Percentiles rank a stretch among this genome's conserved stretches.
phyloP scores from a whole-genome alignment of 2,329 filamentous ascomycete genomes.

The Sclerotinia trifoliorum region DNA sequence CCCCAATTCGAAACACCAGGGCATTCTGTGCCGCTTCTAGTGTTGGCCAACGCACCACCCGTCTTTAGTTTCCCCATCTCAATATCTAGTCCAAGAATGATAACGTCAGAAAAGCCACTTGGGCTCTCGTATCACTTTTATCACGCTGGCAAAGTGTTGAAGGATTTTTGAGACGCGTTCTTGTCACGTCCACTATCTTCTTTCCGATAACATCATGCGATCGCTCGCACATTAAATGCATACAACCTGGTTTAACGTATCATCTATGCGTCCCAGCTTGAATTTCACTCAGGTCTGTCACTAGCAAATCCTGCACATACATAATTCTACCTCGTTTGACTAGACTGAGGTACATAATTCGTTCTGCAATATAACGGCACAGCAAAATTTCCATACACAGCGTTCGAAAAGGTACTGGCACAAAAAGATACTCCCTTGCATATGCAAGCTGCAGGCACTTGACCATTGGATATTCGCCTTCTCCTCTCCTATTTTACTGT shows the following conservation, averaged over 20 bases:
- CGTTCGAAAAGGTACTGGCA: not conserved
- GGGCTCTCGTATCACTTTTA: not conserved
- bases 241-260: not conserved
- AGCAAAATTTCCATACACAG: constrained; percentile 3
- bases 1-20: constrained; percentile 14
- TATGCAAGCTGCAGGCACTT: constrained; percentile 21
- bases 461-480: constrained; percentile 22
- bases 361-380: constrained; percentile 14
- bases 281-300: not conserved
- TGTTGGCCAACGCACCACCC: constrained; percentile 8
- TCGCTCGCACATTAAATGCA: constrained; percentile 1
- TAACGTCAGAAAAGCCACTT: constrained; percentile 14
- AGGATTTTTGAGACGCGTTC: constrained; percentile 14
- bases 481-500: constrained; percentile 10
- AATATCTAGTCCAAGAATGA: constrained; percentile 7
- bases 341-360: constrained; percentile 11
- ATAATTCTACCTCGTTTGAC: not conserved
- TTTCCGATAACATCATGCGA: constrained; percentile 4
- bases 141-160: not conserved
- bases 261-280: not conserved
- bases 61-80: constrained; percentile 1
- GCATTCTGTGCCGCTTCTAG: not conserved
- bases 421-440: constrained; percentile 15
- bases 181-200: constrained; percentile 9
- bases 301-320: not conserved